A percentile compares a stretch with the other conserved stretches of the same genome.
Conservation (phyloP, 768 basidiomycete species). For the Podaxis sp. region DNA sequence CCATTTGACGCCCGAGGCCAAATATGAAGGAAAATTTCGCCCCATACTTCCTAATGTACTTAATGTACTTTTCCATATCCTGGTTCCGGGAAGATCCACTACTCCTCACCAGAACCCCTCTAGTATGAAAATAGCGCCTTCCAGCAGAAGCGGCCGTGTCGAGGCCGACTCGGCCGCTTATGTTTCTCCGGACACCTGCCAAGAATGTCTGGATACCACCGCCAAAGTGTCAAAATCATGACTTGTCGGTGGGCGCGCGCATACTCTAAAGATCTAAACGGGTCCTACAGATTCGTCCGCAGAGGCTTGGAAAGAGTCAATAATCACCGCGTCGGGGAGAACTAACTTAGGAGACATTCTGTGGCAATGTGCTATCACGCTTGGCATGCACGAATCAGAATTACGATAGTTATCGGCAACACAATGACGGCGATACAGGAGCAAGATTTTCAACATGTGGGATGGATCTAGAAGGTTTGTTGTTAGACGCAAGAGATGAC, state of each 20-base stretch:
- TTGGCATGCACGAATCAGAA: neutral
- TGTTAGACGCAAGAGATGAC: neutral
- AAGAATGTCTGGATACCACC: neutral
- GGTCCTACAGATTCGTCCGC: neutral
- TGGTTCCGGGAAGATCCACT: neutral
- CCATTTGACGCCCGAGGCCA: constrained; percentile 1
- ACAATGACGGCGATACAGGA: neutral
- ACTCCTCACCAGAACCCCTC: neutral
- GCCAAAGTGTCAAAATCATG: neutral
- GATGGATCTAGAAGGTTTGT: neutral
- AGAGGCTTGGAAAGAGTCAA: neutral
- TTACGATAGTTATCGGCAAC: constrained; percentile 6
- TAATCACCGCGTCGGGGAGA: neutral
- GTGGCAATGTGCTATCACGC: neutral
- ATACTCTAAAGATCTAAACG: too few relatives aligned
- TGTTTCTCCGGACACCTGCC: neutral
- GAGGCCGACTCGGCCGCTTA: neutral
- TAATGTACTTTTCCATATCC: neutral
- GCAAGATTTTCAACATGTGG: too few relatives aligned
- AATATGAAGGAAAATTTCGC: neutral
- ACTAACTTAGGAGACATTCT: neutral
- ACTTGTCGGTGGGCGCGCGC: too few relatives aligned
- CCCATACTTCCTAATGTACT: neutral
- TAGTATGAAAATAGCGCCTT: neutral
- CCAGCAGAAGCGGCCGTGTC: neutral